A percentile compares a stretch with the other conserved stretches of the same genome.
Conservation (phyloP, 352 stramenopile species). For the Phytophthora melonis region DNA sequence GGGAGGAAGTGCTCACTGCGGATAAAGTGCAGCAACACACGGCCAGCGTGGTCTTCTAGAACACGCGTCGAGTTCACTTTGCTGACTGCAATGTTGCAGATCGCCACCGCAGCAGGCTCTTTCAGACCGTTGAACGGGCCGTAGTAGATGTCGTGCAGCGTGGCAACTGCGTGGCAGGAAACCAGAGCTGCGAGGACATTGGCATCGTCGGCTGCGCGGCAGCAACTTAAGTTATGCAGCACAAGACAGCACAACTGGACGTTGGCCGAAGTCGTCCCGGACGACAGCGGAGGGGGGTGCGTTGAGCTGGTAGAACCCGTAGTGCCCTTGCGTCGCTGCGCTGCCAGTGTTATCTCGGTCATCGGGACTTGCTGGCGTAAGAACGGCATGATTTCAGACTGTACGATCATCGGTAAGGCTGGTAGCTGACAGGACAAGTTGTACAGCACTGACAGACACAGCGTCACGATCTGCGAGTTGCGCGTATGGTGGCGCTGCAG, state of each 20-base stretch:
- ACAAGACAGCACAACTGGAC: constrained; percentile 71
- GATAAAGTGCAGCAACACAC: constrained; percentile 70
- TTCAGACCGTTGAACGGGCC: constrained; percentile 53
- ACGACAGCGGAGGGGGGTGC: not conserved
- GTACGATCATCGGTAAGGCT: constrained; percentile 57
- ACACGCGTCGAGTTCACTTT: constrained; percentile 75
- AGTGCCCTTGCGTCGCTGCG: constrained; percentile 20
- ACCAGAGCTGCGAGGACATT: constrained; percentile 61
- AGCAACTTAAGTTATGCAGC: constrained; percentile 82
- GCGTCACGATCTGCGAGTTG: constrained; percentile 61
- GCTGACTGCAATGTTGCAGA: constrained; percentile 71
- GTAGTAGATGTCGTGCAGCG: constrained; percentile 68
- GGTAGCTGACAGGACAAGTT: constrained; percentile 74
- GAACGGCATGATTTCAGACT: constrained; percentile 66
- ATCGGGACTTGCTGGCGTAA: constrained; percentile 54
- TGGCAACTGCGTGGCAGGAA: constrained; percentile 47
- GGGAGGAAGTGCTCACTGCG: constrained; percentile 47
- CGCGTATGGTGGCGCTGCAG: constrained; percentile 60
- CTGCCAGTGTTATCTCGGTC: constrained; percentile 21
- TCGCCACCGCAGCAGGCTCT: constrained; percentile 62
- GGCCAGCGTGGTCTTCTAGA: constrained; percentile 57
- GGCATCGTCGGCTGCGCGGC: constrained; percentile 18
- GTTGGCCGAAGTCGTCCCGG: constrained; percentile 25
- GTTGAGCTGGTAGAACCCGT: not conserved
- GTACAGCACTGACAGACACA: constrained; percentile 80